A percentile compares a stretch with the other conserved stretches of the same genome.
phyloP scores from a whole-genome alignment of 306 rosid species.

The Sindora glabra region DNA sequence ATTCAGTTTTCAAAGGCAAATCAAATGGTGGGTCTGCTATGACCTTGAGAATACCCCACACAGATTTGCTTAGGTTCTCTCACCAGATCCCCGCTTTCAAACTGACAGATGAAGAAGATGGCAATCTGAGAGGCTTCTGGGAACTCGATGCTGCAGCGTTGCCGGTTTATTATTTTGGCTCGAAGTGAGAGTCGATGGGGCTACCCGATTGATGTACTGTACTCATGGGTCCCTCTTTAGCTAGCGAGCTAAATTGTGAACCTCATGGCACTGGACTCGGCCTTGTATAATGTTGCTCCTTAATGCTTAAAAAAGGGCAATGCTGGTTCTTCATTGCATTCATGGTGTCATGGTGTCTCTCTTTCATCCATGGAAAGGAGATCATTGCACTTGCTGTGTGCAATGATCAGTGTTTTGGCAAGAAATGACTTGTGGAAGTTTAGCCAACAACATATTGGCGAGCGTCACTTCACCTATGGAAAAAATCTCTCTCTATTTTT shows the following conservation, averaged over 20 bases:
- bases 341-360: too few species aligned
- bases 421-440: too few species aligned
- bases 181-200: background rate
- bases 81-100: constrained; percentile 75
- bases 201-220: background rate
- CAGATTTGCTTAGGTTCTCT: constrained; percentile 71
- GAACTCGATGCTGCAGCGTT: constrained; percentile 83
- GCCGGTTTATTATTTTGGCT: constrained; percentile 33
- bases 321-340: too few species aligned
- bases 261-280: constrained; percentile 2
- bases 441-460: too few species aligned
- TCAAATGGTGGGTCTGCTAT: constrained; percentile 21
- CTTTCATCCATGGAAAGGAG: too few species aligned
- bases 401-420: too few species aligned
- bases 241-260: constrained; percentile 3
- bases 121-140: constrained; percentile 65
- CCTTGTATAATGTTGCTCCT: too few species aligned
- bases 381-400: too few species aligned
- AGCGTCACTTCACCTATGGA: too few species aligned
- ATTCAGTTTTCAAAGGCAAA: constrained; percentile 49
- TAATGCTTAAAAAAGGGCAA: too few species aligned
- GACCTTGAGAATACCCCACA: constrained; percentile 29
- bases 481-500: too few species aligned
- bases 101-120: constrained; percentile 58
- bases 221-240: constrained; percentile 6